Conservation (phyloP, 495 filamentous ascomycete species). For the Lasiosphaeria hispida region DNA sequence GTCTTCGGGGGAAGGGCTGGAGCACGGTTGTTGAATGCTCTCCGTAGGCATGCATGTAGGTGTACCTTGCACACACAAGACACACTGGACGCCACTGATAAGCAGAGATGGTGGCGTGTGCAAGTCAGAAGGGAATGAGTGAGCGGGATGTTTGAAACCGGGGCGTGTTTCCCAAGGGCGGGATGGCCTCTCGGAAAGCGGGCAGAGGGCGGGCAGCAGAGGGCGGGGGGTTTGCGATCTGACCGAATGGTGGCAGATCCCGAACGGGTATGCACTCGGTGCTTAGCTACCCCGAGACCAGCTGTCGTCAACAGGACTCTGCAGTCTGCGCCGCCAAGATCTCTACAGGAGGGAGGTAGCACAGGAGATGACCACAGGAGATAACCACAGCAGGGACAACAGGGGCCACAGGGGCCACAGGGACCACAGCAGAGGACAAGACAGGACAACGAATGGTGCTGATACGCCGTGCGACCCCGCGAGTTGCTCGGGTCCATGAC, state of each 20-base stretch:
- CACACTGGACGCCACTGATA: neutral
- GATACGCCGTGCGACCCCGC: neutral
- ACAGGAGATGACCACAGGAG: too few species aligned
- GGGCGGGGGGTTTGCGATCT: constrained; percentile 4
- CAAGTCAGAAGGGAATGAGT: constrained; percentile 3
- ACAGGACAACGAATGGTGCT: neutral
- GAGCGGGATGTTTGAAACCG: constrained; percentile 14
- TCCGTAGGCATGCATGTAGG: too few species aligned
- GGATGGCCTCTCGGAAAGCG: neutral
- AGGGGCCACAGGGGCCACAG: too few species aligned
- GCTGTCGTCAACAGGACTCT: neutral
- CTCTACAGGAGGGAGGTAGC: too few species aligned
- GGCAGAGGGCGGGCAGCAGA: constrained; percentile 3
- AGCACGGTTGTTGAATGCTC: neutral
- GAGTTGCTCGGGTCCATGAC: neutral
- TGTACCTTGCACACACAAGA: neutral
- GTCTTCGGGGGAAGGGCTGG: neutral
- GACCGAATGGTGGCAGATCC: constrained; percentile 1
- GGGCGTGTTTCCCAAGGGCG: constrained; percentile 12
- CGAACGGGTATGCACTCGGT: constrained; percentile 2
- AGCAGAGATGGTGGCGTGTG: neutral
- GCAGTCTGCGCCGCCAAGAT: too few species aligned
- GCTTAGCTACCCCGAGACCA: constrained; percentile 5
- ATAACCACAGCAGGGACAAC: too few species aligned
- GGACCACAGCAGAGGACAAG: neutral